Percentiles rank a stretch among this genome's conserved stretches.
These are phyloP conservation scores for Colletotrichum siamense DNA, from an alignment of 2,329 filamentous ascomycete species.

Conservation along the genomic window DNA sequence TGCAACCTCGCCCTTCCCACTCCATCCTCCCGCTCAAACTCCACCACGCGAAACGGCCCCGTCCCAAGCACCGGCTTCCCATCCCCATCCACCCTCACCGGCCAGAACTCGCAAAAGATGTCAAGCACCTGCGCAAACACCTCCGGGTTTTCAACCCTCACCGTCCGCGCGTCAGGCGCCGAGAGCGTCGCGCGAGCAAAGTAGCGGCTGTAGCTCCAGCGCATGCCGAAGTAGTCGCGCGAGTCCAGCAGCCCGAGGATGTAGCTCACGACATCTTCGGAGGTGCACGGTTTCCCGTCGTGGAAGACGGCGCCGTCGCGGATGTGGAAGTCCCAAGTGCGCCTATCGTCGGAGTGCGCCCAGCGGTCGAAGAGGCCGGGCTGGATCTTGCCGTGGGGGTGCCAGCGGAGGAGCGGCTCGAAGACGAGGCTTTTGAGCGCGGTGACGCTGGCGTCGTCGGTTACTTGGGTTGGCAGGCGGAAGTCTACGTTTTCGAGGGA, in stretches of 20 bases:
- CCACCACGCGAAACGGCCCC: neutral
- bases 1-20: neutral
- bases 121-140: neutral
- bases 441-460: conserved; percentile 5
- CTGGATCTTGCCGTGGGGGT: neutral
- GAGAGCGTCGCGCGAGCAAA: neutral
- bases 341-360: neutral
- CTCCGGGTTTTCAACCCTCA: neutral
- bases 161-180: neutral
- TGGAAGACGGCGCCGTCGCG: neutral
- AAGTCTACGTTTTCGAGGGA: conserved; percentile 10
- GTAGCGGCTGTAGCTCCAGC: conserved; percentile 13
- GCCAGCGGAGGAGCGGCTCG: conserved; percentile 7
- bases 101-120: conserved; percentile 9
- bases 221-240: conserved; percentile 13
- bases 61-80: conserved; percentile 7
- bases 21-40: neutral
- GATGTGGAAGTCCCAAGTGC: neutral
- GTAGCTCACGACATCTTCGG: neutral
- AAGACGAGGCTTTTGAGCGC: conserved; percentile 10
- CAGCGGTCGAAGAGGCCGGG: conserved; percentile 1
- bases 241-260: neutral
- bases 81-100: neutral
- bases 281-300: neutral
- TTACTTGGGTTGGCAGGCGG: conserved; percentile 8